These are phyloP conservation scores for Lactarius hatsudake DNA, from an alignment of 768 basidiomycete genomes.

Conservation along the genomic window DNA sequence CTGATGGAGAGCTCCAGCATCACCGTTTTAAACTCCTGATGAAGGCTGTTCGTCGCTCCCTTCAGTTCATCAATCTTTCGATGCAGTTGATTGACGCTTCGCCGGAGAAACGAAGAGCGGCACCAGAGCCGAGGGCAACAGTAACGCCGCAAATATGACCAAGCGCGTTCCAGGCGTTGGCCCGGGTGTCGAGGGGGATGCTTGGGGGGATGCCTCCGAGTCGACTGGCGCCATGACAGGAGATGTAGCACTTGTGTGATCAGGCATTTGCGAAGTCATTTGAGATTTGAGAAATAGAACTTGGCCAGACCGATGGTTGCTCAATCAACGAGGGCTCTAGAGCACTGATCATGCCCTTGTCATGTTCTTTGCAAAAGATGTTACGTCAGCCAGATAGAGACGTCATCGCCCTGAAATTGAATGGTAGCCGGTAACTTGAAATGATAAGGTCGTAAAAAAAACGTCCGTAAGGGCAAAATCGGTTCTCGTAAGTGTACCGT, in stretches of 20 bases:
- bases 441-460: not conserved
- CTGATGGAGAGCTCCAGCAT: constrained; percentile 32
- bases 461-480: not conserved
- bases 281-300: not conserved
- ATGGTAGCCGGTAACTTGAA: no score
- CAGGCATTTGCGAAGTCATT: constrained; percentile 14
- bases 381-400: not conserved
- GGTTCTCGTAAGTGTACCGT: not conserved
- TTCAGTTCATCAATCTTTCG: constrained; percentile 42
- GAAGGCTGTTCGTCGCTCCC: constrained; percentile 39
- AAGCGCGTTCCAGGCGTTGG: constrained; percentile 42
- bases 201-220: not conserved
- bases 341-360: not conserved
- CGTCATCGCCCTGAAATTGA: not conserved
- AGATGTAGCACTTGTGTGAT: not conserved
- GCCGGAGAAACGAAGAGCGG: constrained; percentile 55
- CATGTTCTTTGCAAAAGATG: no score
- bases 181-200: constrained; percentile 10
- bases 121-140: constrained; percentile 50
- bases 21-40: constrained; percentile 37
- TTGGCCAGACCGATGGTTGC: not conserved
- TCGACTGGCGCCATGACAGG: no score
- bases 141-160: constrained; percentile 47
- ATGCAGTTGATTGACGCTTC: constrained; percentile 45
- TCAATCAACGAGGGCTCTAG: not conserved